phyloP scores from a whole-genome alignment of 2,329 filamentous ascomycete genomes.

The Stachybotrys chartarum region DNA sequence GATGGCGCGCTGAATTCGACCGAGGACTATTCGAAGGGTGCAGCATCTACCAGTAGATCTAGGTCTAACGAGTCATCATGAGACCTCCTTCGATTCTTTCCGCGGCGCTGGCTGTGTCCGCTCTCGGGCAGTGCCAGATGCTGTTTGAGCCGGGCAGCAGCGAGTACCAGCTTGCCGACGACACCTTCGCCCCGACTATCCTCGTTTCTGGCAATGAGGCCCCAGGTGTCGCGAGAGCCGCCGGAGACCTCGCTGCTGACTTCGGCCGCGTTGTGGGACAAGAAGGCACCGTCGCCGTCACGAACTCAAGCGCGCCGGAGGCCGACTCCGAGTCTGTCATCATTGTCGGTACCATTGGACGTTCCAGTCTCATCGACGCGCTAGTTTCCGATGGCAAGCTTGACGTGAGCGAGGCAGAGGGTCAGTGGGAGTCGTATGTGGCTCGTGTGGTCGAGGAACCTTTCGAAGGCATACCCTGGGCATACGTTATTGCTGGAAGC shows the following conservation, averaged over 20 bases:
- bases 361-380: conserved; percentile 53
- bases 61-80: background rate
- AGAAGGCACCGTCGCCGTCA: background rate
- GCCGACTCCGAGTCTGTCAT: conserved; percentile 34
- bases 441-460: conserved; percentile 47
- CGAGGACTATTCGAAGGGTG: too few relatives aligned
- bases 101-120: background rate
- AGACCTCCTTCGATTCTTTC: background rate
- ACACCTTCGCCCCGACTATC: background rate
- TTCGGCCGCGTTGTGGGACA: background rate
- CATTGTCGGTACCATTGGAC: conserved; percentile 62
- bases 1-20: too few relatives aligned
- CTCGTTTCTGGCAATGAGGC: background rate
- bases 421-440: conserved; percentile 64
- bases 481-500: conserved; percentile 49
- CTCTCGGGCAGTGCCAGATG: background rate
- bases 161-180: background rate
- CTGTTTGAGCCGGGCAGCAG: background rate
- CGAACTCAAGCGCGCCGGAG: background rate
- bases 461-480: conserved; percentile 29
- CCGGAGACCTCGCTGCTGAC: background rate
- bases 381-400: conserved; percentile 49
- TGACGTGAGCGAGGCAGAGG: conserved; percentile 48
- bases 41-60: too few relatives aligned
- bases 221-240: background rate